Evolutionary conservation across 768 basidiomycete genomes (phyloP).

Genomic region (Gloeopeniophorella convolvens): DNA sequence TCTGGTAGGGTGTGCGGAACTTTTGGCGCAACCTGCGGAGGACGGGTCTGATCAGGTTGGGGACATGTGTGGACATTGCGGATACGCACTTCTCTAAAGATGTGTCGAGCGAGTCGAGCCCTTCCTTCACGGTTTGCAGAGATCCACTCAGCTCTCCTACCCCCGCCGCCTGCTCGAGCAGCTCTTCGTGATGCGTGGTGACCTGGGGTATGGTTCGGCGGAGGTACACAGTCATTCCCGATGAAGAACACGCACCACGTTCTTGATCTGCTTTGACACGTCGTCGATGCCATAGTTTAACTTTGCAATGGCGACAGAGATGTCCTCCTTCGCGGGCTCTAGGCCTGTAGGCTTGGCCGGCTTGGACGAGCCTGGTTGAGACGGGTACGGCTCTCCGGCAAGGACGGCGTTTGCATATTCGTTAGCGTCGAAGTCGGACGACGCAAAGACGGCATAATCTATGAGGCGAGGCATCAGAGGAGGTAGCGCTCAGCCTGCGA

Average conservation of each 20-base stretch:
- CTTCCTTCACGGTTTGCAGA: slow-evolving; percentile 56
- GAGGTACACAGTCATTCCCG: too few relatives aligned
- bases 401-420: slow-evolving; percentile 89
- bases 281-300: slow-evolving; percentile 87
- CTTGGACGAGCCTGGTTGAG: slow-evolving; percentile 27
- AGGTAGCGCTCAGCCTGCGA: not conserved
- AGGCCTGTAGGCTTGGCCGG: slow-evolving; percentile 33
- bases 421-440: slow-evolving; percentile 73
- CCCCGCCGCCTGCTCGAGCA: slow-evolving; percentile 76
- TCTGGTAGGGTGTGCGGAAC: slow-evolving; percentile 77
- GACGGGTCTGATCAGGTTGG: not conserved
- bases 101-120: slow-evolving; percentile 65
- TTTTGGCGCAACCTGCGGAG: slow-evolving; percentile 67
- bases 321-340: slow-evolving; percentile 73
- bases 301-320: slow-evolving; percentile 83
- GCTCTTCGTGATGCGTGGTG: slow-evolving; percentile 71
- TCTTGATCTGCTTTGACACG: slow-evolving; percentile 83
- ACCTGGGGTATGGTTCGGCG: slow-evolving; percentile 42
- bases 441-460: slow-evolving; percentile 77
- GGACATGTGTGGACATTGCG: not conserved
- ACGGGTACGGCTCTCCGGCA: slow-evolving; percentile 72
- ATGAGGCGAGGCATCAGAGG: not conserved
- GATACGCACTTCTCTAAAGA: slow-evolving; percentile 67
- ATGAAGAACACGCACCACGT: slow-evolving; percentile 46
- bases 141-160: slow-evolving; percentile 67